Evolutionary conservation across 2,329 filamentous ascomycete species (phyloP), one percentile per base, ranked within the genome.

Genomic region (Pseudogymnoascus sp.): DNA sequence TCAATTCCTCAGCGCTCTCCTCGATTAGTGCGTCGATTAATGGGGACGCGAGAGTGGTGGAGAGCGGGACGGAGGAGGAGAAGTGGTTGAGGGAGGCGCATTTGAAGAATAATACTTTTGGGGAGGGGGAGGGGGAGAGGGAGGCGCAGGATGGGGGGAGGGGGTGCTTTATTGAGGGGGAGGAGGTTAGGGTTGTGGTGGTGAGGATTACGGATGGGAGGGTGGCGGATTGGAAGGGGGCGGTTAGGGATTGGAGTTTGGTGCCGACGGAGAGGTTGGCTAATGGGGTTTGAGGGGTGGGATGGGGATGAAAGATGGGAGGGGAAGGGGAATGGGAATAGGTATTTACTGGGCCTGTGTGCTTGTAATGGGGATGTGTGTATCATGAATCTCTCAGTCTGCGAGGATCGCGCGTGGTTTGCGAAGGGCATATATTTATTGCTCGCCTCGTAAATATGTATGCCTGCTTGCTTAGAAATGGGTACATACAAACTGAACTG

Each of bases 181-280:
- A 91, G 70, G 89, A 94, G 71, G 91, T 95, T 1, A 81, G 89
- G 57, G 92, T 97, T 6, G 90, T 97, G 34, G 83, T 93, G 5
- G 94, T 97, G 6, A 84, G 82, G 68, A 90, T 97, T 67, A 83
- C 81, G 68, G 90, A 92, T 71, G 91, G 94, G 57, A 82, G 91
- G 69, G 95, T 95, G 68, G 91, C 89, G 66, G 94, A 96, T 73
- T 96, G 89, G 89, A 96, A 96, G 77, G 93, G 94, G n/a, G 84
- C 86, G 12, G 91, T 97, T 4, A 84, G 88, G 68, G 93, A 97
- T 71, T 97, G 85, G 84, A 71, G 63, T 60, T 65, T 72, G 63
- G 34, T 28, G 39, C 38, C 30, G 7, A 47, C 60, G 9, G 65
- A 65, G 25, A 43, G 58, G n/a, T 38, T 70, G 61, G 63, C 69